Conservation (phyloP, 208 protist genomes). For the Acanthamoeba castellanii region DNA sequence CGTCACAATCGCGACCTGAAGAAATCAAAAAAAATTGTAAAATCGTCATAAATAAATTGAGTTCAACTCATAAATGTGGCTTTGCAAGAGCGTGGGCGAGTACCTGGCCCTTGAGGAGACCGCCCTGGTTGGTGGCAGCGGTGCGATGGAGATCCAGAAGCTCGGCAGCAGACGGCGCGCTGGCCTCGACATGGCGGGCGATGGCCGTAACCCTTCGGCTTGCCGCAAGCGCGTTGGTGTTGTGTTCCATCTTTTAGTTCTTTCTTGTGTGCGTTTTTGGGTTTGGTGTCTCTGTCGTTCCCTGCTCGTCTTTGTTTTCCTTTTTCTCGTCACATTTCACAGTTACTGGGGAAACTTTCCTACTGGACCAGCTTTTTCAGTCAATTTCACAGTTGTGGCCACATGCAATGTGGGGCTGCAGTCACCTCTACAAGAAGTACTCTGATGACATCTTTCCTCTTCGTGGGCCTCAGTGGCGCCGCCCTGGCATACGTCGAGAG, state of each 20-base stretch:
- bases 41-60: background rate
- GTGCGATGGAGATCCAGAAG: background rate
- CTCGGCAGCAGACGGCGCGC: background rate
- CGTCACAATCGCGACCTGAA: conserved; percentile 76
- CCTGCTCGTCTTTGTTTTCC: background rate
- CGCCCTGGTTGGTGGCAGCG: background rate
- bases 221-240: background rate
- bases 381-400: too few relatives aligned
- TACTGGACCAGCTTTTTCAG: too few relatives aligned
- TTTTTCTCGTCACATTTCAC: background rate
- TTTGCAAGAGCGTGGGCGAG: background rate
- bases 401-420: too few relatives aligned
- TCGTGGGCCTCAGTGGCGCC: too few relatives aligned
- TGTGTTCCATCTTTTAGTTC: background rate
- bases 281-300: background rate
- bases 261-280: background rate
- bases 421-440: too few relatives aligned
- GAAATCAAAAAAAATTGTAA: background rate
- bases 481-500: too few relatives aligned
- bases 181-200: background rate
- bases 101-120: conserved; percentile 33
- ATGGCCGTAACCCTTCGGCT: background rate
- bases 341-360: too few relatives aligned
- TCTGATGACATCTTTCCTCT: too few relatives aligned
- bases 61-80: background rate